Evolutionary conservation across 2,329 filamentous ascomycete species (phyloP).

Genomic region (Aspergillus intermedius): DNA sequence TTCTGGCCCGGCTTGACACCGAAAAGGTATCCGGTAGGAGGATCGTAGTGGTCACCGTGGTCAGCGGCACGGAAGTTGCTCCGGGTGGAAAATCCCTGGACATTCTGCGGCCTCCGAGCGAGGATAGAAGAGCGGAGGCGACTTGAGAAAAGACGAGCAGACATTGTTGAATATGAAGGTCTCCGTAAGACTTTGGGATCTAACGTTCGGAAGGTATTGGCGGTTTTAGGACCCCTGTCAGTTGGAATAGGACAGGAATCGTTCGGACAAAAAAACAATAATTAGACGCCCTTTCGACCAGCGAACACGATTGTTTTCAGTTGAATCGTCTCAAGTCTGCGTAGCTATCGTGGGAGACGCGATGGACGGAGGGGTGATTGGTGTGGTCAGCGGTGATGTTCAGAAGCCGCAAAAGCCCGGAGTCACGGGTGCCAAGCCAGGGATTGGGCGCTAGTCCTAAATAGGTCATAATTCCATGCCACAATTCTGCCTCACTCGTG

Average conservation of each 20-base stretch:
- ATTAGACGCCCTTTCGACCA: conserved; percentile 6
- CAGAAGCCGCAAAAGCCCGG: conserved; percentile 35
- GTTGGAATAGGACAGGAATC: conserved; percentile 7
- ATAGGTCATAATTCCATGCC: conserved; percentile 19
- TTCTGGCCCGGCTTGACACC: conserved; percentile 93
- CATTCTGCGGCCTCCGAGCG: conserved; percentile 28
- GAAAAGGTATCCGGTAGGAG: conserved; percentile 86
- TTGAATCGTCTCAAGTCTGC: conserved; percentile 16
- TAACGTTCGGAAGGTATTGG: conserved; percentile 10
- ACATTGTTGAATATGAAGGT: conserved; percentile 27
- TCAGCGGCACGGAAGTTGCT: conserved; percentile 38
- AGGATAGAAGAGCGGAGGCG: conserved; percentile 35
- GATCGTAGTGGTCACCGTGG: conserved; percentile 77
- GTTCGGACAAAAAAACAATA: conserved; percentile 5
- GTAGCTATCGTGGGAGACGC: conserved; percentile 16
- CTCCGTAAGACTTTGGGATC: neutral
- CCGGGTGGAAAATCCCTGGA: conserved; percentile 36
- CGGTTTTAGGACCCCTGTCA: conserved; percentile 13
- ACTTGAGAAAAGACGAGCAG: conserved; percentile 32
- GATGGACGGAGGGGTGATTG: conserved; percentile 24
- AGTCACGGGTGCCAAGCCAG: conserved; percentile 15
- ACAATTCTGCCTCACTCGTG: conserved; percentile 17
- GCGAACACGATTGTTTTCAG: conserved; percentile 14
- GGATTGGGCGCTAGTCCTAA: conserved; percentile 25
- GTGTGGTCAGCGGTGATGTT: conserved; percentile 26